These are phyloP conservation scores for Rhizomucor pusillus DNA, from an alignment of 371 early-diverging fungal species.

Conservation along the genomic window DNA sequence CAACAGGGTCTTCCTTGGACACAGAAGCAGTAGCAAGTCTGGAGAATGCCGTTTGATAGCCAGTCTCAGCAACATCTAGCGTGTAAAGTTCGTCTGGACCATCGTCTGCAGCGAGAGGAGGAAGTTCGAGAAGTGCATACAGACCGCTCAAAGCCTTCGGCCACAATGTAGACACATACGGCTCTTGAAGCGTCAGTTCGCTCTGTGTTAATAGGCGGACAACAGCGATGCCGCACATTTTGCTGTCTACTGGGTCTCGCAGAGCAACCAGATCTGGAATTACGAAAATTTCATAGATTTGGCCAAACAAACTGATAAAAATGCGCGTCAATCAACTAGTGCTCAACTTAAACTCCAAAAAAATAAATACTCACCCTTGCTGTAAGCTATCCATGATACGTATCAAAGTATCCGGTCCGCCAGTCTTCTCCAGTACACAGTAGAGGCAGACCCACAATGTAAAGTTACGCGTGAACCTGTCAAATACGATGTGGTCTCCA, in stretches of 20 bases:
- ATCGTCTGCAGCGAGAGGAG: slow-evolving; percentile 52
- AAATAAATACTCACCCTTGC: slow-evolving; percentile 45
- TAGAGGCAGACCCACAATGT: slow-evolving; percentile 74
- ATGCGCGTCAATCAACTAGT: not conserved
- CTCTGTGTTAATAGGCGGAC: slow-evolving; percentile 60
- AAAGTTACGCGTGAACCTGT: slow-evolving; percentile 73
- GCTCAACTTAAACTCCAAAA: not conserved
- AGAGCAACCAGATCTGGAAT: slow-evolving; percentile 67
- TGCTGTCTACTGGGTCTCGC: slow-evolving; percentile 69
- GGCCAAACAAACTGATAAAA: slow-evolving; percentile 62
- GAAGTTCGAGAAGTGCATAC: slow-evolving; percentile 52
- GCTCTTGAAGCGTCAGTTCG: slow-evolving; percentile 44
- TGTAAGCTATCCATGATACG: slow-evolving; percentile 78
- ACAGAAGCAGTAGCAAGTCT: slow-evolving; percentile 59
- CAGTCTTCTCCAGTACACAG: slow-evolving; percentile 60
- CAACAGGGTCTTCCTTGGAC: slow-evolving; percentile 43
- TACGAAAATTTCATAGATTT: slow-evolving; percentile 66
- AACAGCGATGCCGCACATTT: slow-evolving; percentile 67
- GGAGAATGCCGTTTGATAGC: slow-evolving; percentile 78
- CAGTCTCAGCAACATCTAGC: slow-evolving; percentile 69
- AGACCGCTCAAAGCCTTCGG: slow-evolving; percentile 44
- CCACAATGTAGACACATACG: slow-evolving; percentile 57
- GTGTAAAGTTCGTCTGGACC: slow-evolving; percentile 70
- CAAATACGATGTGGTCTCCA: slow-evolving; percentile 28
- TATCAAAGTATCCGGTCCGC: slow-evolving; percentile 67